Evolutionary conservation across 2,329 filamentous ascomycete genomes (phyloP).

Genomic region (Biscogniauxia mediterranea): DNA sequence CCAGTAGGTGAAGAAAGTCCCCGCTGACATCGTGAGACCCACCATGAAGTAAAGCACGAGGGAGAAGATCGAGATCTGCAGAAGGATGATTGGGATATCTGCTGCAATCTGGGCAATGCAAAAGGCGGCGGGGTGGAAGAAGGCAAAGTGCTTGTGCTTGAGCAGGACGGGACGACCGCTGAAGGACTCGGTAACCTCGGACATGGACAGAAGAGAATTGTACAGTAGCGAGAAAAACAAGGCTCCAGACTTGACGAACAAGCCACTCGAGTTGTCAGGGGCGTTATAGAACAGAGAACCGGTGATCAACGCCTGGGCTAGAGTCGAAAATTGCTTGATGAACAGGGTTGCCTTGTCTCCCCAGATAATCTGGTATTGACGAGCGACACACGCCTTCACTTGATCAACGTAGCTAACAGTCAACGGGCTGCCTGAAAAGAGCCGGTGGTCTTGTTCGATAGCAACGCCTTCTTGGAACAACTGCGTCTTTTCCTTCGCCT

Average conservation of each 20-base stretch:
- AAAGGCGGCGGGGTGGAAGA: constrained; percentile 62
- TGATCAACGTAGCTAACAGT: not conserved
- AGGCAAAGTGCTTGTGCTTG: constrained; percentile 70
- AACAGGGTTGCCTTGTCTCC: constrained; percentile 34
- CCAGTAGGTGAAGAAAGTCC: constrained; percentile 61
- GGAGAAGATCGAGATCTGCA: constrained; percentile 59
- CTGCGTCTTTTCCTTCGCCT: not conserved
- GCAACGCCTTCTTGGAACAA: not conserved
- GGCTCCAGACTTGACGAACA: constrained; percentile 59
- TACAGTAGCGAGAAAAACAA: constrained; percentile 63
- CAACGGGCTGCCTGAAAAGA: not conserved
- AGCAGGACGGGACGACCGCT: constrained; percentile 62
- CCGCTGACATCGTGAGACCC: constrained; percentile 52
- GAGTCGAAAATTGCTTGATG: constrained; percentile 36
- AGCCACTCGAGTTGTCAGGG: constrained; percentile 41
- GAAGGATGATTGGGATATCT: constrained; percentile 54
- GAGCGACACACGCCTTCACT: not conserved
- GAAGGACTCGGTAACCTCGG: constrained; percentile 61
- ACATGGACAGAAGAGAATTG: constrained; percentile 60
- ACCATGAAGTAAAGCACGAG: constrained; percentile 62
- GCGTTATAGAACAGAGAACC: constrained; percentile 33
- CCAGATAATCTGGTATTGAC: constrained; percentile 33
- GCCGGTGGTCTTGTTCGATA: not conserved
- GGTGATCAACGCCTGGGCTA: constrained; percentile 36
- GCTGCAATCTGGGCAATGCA: constrained; percentile 38